Evolutionary conservation across 2,329 filamentous ascomycete species (phyloP).

Genomic region (Gremmenia infestans): DNA sequence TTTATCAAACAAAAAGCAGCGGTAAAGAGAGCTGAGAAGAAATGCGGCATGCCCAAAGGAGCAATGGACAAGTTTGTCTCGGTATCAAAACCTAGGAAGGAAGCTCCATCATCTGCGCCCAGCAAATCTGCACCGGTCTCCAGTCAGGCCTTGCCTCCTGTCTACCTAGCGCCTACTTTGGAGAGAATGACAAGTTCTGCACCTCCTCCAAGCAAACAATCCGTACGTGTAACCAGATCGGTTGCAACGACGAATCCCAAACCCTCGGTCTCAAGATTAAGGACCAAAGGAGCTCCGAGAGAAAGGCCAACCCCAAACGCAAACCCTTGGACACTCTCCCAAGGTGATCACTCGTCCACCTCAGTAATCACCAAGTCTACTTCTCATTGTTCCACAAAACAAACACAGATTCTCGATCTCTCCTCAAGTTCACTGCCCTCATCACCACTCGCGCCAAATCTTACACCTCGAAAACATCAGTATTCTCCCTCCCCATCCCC

Average conservation of each 20-base stretch:
- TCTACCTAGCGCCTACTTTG: constrained; percentile 18
- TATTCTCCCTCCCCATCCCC: background rate
- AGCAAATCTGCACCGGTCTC: constrained; percentile 7
- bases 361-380: constrained; percentile 6
- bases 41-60: constrained; percentile 28
- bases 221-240: background rate
- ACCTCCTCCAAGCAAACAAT: background rate
- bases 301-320: constrained; percentile 1
- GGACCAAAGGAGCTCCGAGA: constrained; percentile 1
- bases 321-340: constrained; percentile 8
- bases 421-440: background rate
- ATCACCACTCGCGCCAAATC: background rate
- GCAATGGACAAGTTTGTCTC: constrained; percentile 33
- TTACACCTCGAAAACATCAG: background rate
- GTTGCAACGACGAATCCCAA: background rate
- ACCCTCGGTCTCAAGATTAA: background rate
- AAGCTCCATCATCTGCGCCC: background rate
- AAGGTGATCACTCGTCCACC: constrained; percentile 8
- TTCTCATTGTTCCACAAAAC: constrained; percentile 1
- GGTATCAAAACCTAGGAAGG: constrained; percentile 22
- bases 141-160: constrained; percentile 16
- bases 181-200: constrained; percentile 6
- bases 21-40: constrained; percentile 21
- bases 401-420: background rate
- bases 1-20: constrained; percentile 18